Conservation (phyloP, 2,329 filamentous ascomycete species). For the Tolypocladium album region DNA sequence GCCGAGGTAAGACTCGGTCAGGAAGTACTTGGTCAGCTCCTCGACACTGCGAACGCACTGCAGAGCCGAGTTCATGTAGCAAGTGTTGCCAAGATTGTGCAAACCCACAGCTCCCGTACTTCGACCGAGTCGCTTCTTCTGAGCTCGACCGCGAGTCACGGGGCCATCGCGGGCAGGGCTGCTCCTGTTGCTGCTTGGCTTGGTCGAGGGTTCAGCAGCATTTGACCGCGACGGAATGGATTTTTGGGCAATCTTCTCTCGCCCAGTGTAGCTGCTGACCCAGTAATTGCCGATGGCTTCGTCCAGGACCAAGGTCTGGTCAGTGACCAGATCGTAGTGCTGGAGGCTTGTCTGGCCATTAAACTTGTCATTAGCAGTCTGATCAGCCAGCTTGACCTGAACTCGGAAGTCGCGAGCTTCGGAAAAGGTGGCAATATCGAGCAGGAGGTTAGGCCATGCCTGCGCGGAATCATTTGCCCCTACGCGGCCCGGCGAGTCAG, state of each 20-base stretch:
- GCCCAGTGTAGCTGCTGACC: conserved; percentile 39
- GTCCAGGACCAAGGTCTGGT: conserved; percentile 74
- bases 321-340: conserved; percentile 56
- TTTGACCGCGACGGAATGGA: conserved; percentile 20
- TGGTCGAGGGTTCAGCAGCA: conserved; percentile 15
- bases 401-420: conserved; percentile 15
- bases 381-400: conserved; percentile 36
- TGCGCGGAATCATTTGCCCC: conserved; percentile 13
- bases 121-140: conserved; percentile 59
- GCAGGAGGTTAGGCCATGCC: conserved; percentile 30
- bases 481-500: conserved; percentile 25
- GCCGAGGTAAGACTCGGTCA: conserved; percentile 59
- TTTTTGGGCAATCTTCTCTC: conserved; percentile 22
- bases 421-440: conserved; percentile 44
- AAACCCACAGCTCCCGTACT: conserved; percentile 71
- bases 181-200: conserved; percentile 48
- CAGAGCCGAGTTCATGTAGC: conserved; percentile 97
- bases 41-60: conserved; percentile 92
- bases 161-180: conserved; percentile 52
- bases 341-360: conserved; percentile 63
- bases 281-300: conserved; percentile 55
- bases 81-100: conserved; percentile 89
- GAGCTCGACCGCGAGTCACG: conserved; percentile 61
- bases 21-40: conserved; percentile 86
- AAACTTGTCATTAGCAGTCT: conserved; percentile 63